phyloP scores from a whole-genome alignment of 2,329 filamentous ascomycete species.

The Cordyceps cicadae region DNA sequence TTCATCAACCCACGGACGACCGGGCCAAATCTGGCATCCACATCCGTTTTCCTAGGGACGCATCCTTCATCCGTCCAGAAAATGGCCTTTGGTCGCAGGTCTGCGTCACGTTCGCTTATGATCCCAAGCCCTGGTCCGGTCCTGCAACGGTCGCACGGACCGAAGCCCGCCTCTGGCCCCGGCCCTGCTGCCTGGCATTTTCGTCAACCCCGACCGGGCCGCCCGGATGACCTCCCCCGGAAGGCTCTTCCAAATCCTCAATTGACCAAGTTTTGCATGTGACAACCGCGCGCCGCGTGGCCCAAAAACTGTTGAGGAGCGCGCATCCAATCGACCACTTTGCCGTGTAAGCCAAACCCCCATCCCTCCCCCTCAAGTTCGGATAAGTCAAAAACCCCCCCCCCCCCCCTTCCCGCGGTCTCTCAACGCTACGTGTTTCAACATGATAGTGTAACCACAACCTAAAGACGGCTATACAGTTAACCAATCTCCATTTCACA shows the following conservation, averaged over 20 bases:
- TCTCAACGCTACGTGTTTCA: too few relatives aligned
- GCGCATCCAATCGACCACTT: neutral
- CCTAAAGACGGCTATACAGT: neutral
- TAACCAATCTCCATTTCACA: neutral
- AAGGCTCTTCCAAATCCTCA: neutral
- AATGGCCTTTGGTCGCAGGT: too few relatives aligned
- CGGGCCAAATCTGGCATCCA: neutral
- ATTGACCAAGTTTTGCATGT: neutral
- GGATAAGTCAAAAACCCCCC: too few relatives aligned
- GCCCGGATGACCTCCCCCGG: neutral
- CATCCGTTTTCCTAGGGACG: neutral
- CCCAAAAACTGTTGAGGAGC: slow-evolving; percentile 3
- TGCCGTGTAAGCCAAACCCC: neutral
- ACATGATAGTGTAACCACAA: too few relatives aligned
- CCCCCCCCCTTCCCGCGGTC: too few relatives aligned
- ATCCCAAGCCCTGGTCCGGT: too few relatives aligned
- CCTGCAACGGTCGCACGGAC: neutral
- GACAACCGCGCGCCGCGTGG: neutral
- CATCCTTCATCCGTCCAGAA: too few relatives aligned
- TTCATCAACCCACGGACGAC: neutral
- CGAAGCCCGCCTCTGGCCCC: too few relatives aligned
- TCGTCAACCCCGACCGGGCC: neutral
- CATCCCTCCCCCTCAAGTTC: too few relatives aligned
- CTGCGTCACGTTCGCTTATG: too few relatives aligned
- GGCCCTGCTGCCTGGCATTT: neutral